Evolutionary conservation across 177 flowering plant species (phyloP), one percentile per base, ranked within the genome.

Genomic region (Vitis hybrid): DNA sequence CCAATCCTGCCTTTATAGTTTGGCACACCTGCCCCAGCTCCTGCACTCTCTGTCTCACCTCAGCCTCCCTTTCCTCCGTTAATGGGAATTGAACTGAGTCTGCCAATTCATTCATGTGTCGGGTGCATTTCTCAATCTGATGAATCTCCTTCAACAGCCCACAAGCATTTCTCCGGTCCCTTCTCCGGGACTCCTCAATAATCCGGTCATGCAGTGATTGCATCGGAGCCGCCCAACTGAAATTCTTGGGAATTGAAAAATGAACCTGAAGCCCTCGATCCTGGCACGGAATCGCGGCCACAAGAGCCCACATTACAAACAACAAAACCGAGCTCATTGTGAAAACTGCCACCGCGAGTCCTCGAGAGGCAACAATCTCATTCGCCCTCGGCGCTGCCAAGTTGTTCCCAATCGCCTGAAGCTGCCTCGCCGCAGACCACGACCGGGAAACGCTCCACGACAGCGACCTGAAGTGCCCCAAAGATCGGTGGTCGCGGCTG

Each of bases 261-360:
- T 93, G 96, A 0, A 78, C 83, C 52, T 90, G 96, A 41, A 95
- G 84, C 3, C 99, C 97, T 2, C 99, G 84, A 66, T 95, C 98
- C 69, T 95, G 99, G 70, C 99, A 95, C 3, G 98, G 99, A 30
- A 91, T 91, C 1, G 97, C 97, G 8, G 99, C 98, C 53, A 94
- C 98, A 2, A 94, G 84, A 3, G 90, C 85, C 99, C 98, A 93
- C 93, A 87, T 91, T 58, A 87, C 93, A 65, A 94, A 89, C 70
- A 86, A 68, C 53, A 93, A 74, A 18, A 94, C 80, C 14, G 84
- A 81, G 61, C 72, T 87, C 96, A 93, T 91, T 0, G 94, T 85
- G 61, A 67, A 95, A 41, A 90, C 89, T 32, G 91, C 79, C 21
- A 81, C 84, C 3, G 84, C 90, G 6, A 89, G 80, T 9, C 97